phyloP scores from a whole-genome alignment of 2,329 filamentous ascomycete genomes.

The Phyllosticta citriasiana region DNA sequence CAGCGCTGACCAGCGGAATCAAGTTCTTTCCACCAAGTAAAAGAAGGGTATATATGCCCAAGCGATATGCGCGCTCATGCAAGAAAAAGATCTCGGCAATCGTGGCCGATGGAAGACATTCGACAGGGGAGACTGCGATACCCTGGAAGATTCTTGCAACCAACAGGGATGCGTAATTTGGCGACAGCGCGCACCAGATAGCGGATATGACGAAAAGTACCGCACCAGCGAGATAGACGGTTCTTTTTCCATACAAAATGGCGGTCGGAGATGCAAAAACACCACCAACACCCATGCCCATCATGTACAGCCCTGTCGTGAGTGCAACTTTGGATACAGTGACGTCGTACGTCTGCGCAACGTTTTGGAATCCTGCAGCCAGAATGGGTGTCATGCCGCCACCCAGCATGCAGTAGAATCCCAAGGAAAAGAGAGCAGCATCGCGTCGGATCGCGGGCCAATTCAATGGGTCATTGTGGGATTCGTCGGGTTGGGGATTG shows the following conservation, averaged over 20 bases:
- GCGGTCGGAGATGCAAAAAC: conserved; percentile 82
- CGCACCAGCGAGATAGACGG: conserved; percentile 72
- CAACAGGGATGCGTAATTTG: conserved; percentile 68
- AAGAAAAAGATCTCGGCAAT: conserved; percentile 96
- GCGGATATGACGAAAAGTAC: conserved; percentile 67
- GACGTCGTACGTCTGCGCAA: conserved; percentile 58
- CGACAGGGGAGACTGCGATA: conserved; percentile 77
- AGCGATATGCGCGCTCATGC: conserved; percentile 83
- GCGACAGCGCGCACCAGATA: conserved; percentile 80
- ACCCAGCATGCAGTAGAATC: conserved; percentile 87
- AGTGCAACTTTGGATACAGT: conserved; percentile 64
- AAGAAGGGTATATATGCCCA: conserved; percentile 86
- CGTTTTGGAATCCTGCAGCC: conserved; percentile 78
- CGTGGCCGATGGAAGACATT: conserved; percentile 85
- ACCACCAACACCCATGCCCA: conserved; percentile 78
- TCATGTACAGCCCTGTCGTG: conserved; percentile 88
- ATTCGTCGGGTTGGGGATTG: conserved; percentile 86
- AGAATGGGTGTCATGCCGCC: conserved; percentile 87
- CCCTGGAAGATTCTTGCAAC: conserved; percentile 80
- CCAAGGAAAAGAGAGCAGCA: conserved; percentile 66
- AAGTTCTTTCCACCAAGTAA: conserved; percentile 87
- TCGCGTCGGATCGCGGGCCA: conserved; percentile 81
- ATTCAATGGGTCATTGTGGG: conserved; percentile 82
- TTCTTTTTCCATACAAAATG: conserved; percentile 81
- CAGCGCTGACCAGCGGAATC: conserved; percentile 76